phyloP scores from a whole-genome alignment of 2,329 filamentous ascomycete species.

The Ceratocystiopsis sp. region DNA sequence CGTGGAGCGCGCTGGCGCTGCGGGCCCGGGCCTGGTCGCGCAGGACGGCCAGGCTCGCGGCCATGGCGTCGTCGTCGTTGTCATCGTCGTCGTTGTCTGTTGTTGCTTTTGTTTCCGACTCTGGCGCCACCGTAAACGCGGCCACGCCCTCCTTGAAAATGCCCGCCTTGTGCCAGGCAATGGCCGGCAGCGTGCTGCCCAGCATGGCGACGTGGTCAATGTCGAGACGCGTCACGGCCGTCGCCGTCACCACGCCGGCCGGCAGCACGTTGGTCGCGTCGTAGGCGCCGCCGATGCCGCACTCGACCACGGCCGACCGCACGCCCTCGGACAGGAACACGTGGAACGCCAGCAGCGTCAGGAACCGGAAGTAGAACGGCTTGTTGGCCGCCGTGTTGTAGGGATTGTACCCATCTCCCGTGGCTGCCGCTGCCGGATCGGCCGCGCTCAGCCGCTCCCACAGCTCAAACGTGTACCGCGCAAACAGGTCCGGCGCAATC shows the following conservation, averaged over 20 bases:
- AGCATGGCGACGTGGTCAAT: constrained; percentile 51
- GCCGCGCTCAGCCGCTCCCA: constrained; percentile 46
- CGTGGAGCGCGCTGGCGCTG: constrained; percentile 23
- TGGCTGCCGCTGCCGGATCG: constrained; percentile 9
- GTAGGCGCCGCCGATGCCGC: constrained; percentile 62
- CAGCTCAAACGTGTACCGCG: constrained; percentile 65
- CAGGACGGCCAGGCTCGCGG: constrained; percentile 32
- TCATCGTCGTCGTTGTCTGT: neutral
- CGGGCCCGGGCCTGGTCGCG: constrained; percentile 37
- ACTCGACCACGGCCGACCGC: constrained; percentile 69
- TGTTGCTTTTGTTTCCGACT: too few species aligned
- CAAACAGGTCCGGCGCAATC: constrained; percentile 50
- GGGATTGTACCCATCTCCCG: constrained; percentile 23
- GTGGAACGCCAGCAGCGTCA: constrained; percentile 80
- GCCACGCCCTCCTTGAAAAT: constrained; percentile 45
- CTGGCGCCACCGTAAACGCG: constrained; percentile 32
- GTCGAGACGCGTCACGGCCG: constrained; percentile 34
- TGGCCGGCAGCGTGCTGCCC: constrained; percentile 44
- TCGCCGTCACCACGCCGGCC: constrained; percentile 6
- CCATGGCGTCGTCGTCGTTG: constrained; percentile 14
- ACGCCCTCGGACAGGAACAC: constrained; percentile 63
- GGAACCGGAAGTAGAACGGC: constrained; percentile 81
- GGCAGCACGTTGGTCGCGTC: constrained; percentile 65
- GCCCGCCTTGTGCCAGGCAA: constrained; percentile 60
- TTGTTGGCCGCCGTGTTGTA: constrained; percentile 43